phyloP scores from a whole-genome alignment of 2,329 filamentous ascomycete genomes.

The Nannizziopsis barbatae region DNA sequence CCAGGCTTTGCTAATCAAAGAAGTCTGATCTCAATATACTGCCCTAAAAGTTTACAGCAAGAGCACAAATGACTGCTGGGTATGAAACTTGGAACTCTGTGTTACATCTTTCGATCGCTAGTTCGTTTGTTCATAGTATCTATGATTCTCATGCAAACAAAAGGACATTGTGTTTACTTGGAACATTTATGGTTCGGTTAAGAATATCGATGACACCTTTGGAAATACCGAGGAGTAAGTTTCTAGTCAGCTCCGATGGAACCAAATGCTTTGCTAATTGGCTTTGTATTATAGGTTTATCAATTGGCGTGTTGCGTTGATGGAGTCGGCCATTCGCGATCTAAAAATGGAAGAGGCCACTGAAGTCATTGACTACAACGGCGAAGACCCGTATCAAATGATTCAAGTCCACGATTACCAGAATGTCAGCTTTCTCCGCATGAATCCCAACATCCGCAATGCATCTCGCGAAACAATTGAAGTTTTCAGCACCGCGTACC shows the following conservation, averaged over 20 bases:
- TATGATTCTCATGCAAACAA: too few relatives aligned
- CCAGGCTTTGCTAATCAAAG: too few relatives aligned
- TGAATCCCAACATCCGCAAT: constrained; percentile 63
- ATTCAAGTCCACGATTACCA: constrained; percentile 91
- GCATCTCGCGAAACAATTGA: constrained; percentile 72
- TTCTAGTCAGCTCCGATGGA: too few relatives aligned
- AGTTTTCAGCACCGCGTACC: constrained; percentile 70
- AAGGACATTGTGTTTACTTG: constrained; percentile 59
- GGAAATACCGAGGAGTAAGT: constrained; percentile 66
- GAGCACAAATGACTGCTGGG: too few relatives aligned
- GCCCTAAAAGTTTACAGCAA: too few relatives aligned
- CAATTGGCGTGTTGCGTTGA: constrained; percentile 77
- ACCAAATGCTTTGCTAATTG: too few relatives aligned
- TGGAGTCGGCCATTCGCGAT: constrained; percentile 72
- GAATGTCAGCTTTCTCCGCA: constrained; percentile 72
- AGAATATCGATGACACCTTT: constrained; percentile 70
- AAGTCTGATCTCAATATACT: too few relatives aligned
- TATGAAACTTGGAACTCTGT: too few relatives aligned
- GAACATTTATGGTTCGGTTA: constrained; percentile 86
- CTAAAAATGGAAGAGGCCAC: constrained; percentile 61
- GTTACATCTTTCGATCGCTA: too few relatives aligned
- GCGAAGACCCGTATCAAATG: constrained; percentile 74
- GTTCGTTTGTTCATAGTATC: too few relatives aligned
- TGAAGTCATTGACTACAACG: constrained; percentile 51
- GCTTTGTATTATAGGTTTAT: constrained; percentile 63